A percentile compares a stretch with the other conserved stretches of the same genome.
These are phyloP conservation scores for Pseudozyma thailandica DNA, from an alignment of 1,284 basidiomycete genomes.

Conservation along the genomic window DNA sequence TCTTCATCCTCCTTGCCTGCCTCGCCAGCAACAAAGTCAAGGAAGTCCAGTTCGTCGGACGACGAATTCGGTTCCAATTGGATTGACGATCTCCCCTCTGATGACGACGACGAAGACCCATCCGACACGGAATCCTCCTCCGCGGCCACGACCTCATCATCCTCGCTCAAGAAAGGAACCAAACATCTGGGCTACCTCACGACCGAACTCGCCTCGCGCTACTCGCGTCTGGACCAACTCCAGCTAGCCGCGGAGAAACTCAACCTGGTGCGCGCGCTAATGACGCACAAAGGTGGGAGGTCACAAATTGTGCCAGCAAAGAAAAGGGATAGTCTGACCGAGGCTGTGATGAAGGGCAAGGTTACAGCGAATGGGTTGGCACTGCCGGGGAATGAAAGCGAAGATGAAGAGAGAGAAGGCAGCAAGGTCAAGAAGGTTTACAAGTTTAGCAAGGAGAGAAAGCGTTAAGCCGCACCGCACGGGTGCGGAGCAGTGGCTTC, in stretches of 20 bases:
- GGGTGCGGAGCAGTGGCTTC: too few species aligned
- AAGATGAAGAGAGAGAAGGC: constrained; percentile 33
- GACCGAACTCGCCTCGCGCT: constrained; percentile 53
- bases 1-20: not conserved
- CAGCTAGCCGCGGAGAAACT: constrained; percentile 53
- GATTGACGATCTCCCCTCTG: constrained; percentile 40
- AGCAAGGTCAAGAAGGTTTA: constrained; percentile 28
- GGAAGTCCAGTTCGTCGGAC: not conserved
- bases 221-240: constrained; percentile 55
- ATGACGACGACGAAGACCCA: constrained; percentile 25
- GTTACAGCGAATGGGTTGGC: constrained; percentile 52
- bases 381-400: constrained; percentile 35
- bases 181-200: constrained; percentile 57
- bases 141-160: constrained; percentile 1
- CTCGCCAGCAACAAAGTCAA: not conserved
- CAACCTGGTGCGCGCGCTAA: constrained; percentile 55
- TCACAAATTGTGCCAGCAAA: constrained; percentile 27
- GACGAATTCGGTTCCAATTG: constrained; percentile 11
- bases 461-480: constrained; percentile 43
- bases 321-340: constrained; percentile 22
- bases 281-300: constrained; percentile 53
- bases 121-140: not conserved
- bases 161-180: constrained; percentile 35
- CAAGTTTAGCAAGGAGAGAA: constrained; percentile 58
- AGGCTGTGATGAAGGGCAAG: constrained; percentile 51